phyloP scores from a whole-genome alignment of 1,284 basidiomycete genomes.

The Ceratobasidium sp. region DNA sequence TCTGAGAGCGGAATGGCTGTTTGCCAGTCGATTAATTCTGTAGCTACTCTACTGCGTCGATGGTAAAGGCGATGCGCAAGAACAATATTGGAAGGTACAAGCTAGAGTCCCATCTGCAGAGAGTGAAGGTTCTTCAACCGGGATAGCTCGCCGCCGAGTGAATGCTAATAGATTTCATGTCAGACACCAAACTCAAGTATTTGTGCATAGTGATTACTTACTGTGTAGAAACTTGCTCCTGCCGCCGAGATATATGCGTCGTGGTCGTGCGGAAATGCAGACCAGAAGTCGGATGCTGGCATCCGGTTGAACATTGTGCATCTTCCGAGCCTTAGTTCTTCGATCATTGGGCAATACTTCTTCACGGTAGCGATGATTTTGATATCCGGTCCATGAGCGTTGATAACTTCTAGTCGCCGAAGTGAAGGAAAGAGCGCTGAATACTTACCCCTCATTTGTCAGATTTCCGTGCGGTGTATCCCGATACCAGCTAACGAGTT shows the following conservation, averaged over 20 bases:
- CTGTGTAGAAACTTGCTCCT: background rate
- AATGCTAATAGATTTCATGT: background rate
- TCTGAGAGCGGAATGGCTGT: background rate
- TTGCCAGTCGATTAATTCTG: no score
- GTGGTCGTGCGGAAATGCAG: no score
- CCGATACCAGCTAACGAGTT: no score
- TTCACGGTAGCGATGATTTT: slow-evolving; percentile 9
- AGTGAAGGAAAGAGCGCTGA: slow-evolving; percentile 1
- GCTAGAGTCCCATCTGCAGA: slow-evolving; percentile 6
- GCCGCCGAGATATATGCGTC: no score
- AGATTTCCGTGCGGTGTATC: no score
- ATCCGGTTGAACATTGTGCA: no score
- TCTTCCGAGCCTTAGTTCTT: slow-evolving; percentile 1
- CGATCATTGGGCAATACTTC: background rate
- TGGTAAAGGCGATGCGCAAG: slow-evolving; percentile 12
- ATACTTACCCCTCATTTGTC: no score
- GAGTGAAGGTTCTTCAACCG: background rate
- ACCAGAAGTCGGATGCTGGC: no score
- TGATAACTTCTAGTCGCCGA: slow-evolving; percentile 8
- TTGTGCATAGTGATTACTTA: background rate
- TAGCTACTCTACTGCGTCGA: background rate
- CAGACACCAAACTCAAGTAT: background rate
- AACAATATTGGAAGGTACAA: slow-evolving; percentile 11
- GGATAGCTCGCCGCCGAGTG: background rate
- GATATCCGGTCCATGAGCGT: slow-evolving; percentile 15